These are phyloP conservation scores for Aspergillus flavus DNA, from an alignment of 2,329 filamentous ascomycete species.

Conservation along the genomic window DNA sequence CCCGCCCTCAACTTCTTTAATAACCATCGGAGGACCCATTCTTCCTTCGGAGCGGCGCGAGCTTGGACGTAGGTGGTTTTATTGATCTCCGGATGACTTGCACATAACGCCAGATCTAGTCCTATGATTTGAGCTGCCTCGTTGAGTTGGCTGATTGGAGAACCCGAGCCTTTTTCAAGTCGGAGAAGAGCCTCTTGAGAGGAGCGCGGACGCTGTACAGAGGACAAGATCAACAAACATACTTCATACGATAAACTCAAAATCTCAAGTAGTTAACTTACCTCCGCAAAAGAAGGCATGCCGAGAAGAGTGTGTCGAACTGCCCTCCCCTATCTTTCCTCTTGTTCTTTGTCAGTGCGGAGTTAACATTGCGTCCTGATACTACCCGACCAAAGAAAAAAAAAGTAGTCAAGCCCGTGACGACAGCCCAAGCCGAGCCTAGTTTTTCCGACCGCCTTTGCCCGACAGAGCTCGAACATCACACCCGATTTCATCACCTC, in stretches of 20 bases:
- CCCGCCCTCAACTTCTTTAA: conserved; percentile 59
- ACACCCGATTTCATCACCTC: conserved; percentile 21
- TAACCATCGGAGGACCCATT: conserved; percentile 70
- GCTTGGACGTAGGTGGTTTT: conserved; percentile 23
- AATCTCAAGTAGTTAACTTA: conserved; percentile 24
- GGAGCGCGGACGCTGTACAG: conserved; percentile 38
- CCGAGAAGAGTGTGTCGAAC: conserved; percentile 19
- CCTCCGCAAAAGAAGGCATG: conserved; percentile 42
- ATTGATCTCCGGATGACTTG: conserved; percentile 34
- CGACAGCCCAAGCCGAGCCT: conserved; percentile 22
- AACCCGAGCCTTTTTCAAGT: conserved; percentile 47
- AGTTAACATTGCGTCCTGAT: conserved; percentile 7
- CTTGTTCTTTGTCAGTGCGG: conserved; percentile 5
- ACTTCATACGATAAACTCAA: conserved; percentile 5
- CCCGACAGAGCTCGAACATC: conserved; percentile 28
- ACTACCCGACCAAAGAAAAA: conserved; percentile 19
- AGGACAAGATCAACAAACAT: conserved; percentile 15
- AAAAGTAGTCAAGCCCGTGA: conserved; percentile 23
- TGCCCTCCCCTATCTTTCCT: not conserved
- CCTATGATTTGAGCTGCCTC: conserved; percentile 49
- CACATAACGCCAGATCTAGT: conserved; percentile 38
- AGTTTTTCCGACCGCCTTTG: conserved; percentile 45
- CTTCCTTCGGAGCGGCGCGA: conserved; percentile 53
- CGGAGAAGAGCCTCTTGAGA: conserved; percentile 48
- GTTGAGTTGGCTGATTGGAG: conserved; percentile 42